Base-by-base conservation (phyloP, 139 green algal genomes). In the Closterium sp. region DNA sequence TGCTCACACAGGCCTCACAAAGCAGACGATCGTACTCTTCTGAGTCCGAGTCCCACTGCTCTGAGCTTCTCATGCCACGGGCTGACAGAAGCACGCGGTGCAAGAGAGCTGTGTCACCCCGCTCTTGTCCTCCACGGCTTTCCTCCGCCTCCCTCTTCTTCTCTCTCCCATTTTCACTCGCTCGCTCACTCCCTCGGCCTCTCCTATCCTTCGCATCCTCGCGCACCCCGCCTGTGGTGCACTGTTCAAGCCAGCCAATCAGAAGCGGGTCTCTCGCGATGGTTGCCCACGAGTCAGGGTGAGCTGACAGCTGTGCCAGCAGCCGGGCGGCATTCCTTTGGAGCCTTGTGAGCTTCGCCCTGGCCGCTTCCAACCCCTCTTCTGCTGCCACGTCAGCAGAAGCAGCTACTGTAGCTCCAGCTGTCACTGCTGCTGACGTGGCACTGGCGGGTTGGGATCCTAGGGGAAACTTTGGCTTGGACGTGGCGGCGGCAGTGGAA, bases 221-320 rank as follows among this genome's bases (percentile, higher is more conserved):
- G 7, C 19, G 17, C 17, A 2, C 17, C 62, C 62, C 62, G 1
- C 62, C 62, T 79, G 17, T 79, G 62, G 62, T 79, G 38, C 89
- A 91, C 89, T 28, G 79, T 45, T 91, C 89, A 17, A 91, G 89
- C 90, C 70, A 92, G 10, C 24, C n/a, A 24, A 30, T 92, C 3
- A 30, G 89, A 31, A 90, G 24, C 38, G 30, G 22, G 28, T 93
- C 91, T 11, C 34, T 9, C 1, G 88, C 50, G 89, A 93, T 70
- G 24, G 62, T 11, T 7, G 19, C n/a, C 87, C 50, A 29, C 24
- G 30, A 38, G 32, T 89, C 31, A 1, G 38, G 38, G 50, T 93
- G 91, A 86, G 88, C 50, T 27, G 91, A 93, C 24, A 93, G 42
- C n/a, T 87, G n/a, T 1, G 50, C 70, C 88, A 93, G 45, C 4